Evolutionary conservation across 495 filamentous ascomycete species (phyloP).

Genomic region (Delitschia confertaspora): DNA sequence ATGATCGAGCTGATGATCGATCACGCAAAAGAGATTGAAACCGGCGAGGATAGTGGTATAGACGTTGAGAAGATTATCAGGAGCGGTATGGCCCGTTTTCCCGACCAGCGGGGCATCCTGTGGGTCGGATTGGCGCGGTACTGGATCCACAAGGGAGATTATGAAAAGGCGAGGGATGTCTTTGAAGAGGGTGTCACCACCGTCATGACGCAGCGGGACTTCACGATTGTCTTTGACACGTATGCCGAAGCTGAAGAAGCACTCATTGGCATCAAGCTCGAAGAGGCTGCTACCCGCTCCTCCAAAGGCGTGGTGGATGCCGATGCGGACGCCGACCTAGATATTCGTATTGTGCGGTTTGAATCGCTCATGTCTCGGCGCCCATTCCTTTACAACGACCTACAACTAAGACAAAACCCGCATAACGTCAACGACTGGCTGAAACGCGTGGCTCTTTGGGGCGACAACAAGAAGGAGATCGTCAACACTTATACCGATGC

Average conservation of each 20-base stretch:
- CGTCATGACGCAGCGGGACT: conserved; percentile 98
- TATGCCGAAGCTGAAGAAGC: conserved; percentile 97
- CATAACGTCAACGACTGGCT: conserved; percentile 97
- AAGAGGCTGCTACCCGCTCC: conserved; percentile 69
- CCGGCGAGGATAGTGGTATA: conserved; percentile 66
- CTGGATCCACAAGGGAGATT: conserved; percentile 87
- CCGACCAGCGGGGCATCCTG: conserved; percentile 92
- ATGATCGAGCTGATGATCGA: conserved; percentile 96
- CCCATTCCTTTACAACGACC: conserved; percentile 95
- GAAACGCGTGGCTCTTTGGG: conserved; percentile 90
- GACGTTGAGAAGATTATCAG: conserved; percentile 90
- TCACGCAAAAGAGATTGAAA: conserved; percentile 78
- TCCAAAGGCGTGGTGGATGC: conserved; percentile 75
- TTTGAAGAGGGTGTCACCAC: conserved; percentile 97
- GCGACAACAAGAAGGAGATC: conserved; percentile 80
- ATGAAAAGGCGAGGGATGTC: conserved; percentile 82
- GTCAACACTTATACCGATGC: conserved; percentile 94
- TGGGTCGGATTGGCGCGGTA: conserved; percentile 96
- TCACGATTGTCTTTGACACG: conserved; percentile 90
- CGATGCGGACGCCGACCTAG: conserved; percentile 87
- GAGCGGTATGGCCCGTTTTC: conserved; percentile 85
- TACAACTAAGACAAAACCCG: conserved; percentile 88
- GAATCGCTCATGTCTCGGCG: conserved; percentile 97
- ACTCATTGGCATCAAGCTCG: conserved; percentile 84
- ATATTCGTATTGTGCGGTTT: conserved; percentile 95